These are phyloP conservation scores for Friedmanniomyces simplex DNA, from an alignment of 495 filamentous ascomycete species.

Conservation along the genomic window DNA sequence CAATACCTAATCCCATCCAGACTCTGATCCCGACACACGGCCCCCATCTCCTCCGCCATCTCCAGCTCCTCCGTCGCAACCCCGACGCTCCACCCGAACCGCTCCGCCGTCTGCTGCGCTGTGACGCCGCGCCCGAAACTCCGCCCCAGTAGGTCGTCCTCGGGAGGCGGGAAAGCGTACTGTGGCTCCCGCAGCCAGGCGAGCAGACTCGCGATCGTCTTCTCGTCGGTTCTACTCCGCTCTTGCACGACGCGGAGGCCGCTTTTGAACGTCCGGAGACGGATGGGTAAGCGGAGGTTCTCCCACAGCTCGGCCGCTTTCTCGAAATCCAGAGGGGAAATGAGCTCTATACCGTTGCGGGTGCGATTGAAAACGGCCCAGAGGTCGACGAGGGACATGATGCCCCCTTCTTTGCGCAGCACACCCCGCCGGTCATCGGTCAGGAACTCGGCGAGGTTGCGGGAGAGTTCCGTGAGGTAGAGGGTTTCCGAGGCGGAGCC, in stretches of 20 bases:
- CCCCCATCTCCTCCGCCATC: constrained; percentile 53
- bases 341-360: constrained; percentile 83
- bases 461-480: constrained; percentile 67
- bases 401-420: constrained; percentile 74
- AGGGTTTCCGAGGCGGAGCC: constrained; percentile 47
- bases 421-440: constrained; percentile 81
- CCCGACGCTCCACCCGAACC: constrained; percentile 97
- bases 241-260: constrained; percentile 88
- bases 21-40: constrained; percentile 33
- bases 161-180: constrained; percentile 36
- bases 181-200: constrained; percentile 70
- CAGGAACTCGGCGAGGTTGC: constrained; percentile 86
- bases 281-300: constrained; percentile 73
- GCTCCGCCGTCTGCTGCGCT: constrained; percentile 77
- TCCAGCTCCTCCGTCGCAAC: constrained; percentile 91
- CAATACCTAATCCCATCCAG: constrained; percentile 35
- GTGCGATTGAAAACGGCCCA: constrained; percentile 98
- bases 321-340: constrained; percentile 85
- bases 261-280: constrained; percentile 78
- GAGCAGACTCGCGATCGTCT: constrained; percentile 66
- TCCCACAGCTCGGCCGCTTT: constrained; percentile 84
- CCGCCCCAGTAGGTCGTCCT: constrained; percentile 33
- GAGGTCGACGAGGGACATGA: constrained; percentile 88
- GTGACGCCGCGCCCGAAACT: constrained; percentile 64
- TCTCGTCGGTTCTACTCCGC: constrained; percentile 80